A percentile compares a stretch with the other conserved stretches of the same genome.
Conservation (phyloP, 371 early-diverging fungal genomes). For the Globomyces sp. region DNA sequence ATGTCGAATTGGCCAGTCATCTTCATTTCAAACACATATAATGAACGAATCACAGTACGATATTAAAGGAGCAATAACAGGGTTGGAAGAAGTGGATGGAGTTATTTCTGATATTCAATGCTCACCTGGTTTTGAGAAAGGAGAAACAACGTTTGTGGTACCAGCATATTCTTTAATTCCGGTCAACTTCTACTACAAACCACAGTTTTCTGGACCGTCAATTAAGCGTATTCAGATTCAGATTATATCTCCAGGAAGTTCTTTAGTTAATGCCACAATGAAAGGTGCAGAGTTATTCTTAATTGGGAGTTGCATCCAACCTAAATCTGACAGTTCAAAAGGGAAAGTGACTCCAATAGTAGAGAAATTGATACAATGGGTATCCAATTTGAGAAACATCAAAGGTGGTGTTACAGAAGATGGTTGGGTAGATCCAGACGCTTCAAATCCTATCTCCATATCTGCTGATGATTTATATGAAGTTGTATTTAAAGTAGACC, state of each 20-base stretch:
- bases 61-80: slow-evolving; percentile 28
- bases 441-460: background rate
- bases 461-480: slow-evolving; percentile 12
- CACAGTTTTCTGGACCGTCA: slow-evolving; percentile 38
- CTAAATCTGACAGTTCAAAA: slow-evolving; percentile 25
- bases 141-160: slow-evolving; percentile 12
- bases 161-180: slow-evolving; percentile 33
- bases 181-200: slow-evolving; percentile 40
- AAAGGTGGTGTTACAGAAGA: slow-evolving; percentile 7
- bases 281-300: slow-evolving; percentile 33
- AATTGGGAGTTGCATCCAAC: slow-evolving; percentile 53
- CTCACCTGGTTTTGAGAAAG: background rate
- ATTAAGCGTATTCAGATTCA: slow-evolving; percentile 31
- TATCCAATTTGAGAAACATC: slow-evolving; percentile 40
- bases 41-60: slow-evolving; percentile 54
- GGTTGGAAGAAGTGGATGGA: slow-evolving; percentile 20
- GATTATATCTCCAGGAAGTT: slow-evolving; percentile 33
- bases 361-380: slow-evolving; percentile 50
- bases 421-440: slow-evolving; percentile 1
- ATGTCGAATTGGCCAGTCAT: slow-evolving; percentile 28
- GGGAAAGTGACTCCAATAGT: slow-evolving; percentile 18
- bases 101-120: background rate
- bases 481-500: slow-evolving; percentile 22
- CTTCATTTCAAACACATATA: slow-evolving; percentile 29
- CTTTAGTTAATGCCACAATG: slow-evolving; percentile 28